These are phyloP conservation scores for Dothiorella sarmentorum DNA, from an alignment of 2,329 filamentous ascomycete species.

Conservation along the genomic window DNA sequence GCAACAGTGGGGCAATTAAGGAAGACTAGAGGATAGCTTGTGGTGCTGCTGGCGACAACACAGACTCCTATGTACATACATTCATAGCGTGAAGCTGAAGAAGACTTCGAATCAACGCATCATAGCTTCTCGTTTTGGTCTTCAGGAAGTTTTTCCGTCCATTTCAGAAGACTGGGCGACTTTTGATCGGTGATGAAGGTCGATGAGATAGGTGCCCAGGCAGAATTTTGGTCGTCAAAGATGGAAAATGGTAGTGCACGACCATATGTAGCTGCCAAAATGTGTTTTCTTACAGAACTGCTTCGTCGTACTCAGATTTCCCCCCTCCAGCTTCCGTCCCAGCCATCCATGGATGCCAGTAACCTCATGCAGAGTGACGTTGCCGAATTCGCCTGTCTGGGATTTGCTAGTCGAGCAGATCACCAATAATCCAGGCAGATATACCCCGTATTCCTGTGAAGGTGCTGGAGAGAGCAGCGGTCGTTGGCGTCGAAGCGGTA, in stretches of 20 bases:
- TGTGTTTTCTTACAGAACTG: conserved; percentile 36
- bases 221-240: conserved; percentile 42
- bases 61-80: conserved; percentile 30
- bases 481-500: conserved; percentile 34
- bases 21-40: conserved; percentile 22
- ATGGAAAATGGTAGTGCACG: conserved; percentile 44
- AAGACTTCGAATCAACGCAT: conserved; percentile 32
- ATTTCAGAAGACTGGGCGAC: conserved; percentile 28
- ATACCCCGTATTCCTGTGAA: conserved; percentile 27
- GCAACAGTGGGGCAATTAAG: neutral
- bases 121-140: conserved; percentile 33
- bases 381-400: conserved; percentile 29
- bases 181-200: conserved; percentile 31
- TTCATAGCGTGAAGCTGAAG: conserved; percentile 31
- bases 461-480: conserved; percentile 30
- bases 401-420: conserved; percentile 35
- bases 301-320: no score
- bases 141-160: conserved; percentile 30
- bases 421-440: no score
- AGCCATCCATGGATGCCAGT: no score
- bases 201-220: conserved; percentile 33
- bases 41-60: conserved; percentile 29
- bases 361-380: conserved; percentile 28
- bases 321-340: no score
- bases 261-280: conserved; percentile 44